A percentile compares a stretch with the other conserved stretches of the same genome.
Conservation (phyloP, 768 basidiomycete genomes). For the Phanerochaete carnosa region DNA sequence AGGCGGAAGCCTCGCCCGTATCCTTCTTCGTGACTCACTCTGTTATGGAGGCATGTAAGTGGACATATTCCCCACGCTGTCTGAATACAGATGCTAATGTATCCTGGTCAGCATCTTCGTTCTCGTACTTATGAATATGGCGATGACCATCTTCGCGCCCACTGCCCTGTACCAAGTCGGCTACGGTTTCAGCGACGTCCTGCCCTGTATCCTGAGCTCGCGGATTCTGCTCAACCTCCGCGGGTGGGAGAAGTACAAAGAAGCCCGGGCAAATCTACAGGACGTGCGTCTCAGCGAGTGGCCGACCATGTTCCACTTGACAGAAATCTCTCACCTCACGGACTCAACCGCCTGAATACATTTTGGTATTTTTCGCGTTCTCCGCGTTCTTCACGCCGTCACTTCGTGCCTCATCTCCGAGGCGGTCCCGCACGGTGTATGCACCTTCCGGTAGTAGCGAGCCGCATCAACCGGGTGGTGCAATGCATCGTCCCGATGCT, state of each 20-base stretch:
- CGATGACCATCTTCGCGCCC: conserved; percentile 2
- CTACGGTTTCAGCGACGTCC: conserved; percentile 7
- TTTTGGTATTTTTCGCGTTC: not conserved
- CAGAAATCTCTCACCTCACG: not conserved
- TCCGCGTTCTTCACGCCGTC: not conserved
- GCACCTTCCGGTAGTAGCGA: too few relatives aligned
- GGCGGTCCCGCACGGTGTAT: too few relatives aligned
- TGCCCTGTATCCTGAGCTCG: conserved; percentile 13
- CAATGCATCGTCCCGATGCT: too few relatives aligned
- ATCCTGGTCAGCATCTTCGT: not conserved
- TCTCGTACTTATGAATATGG: not conserved
- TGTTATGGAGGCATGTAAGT: conserved; percentile 10
- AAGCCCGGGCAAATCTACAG: conserved; percentile 7
- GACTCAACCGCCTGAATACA: conserved; percentile 1
- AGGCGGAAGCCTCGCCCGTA: conserved; percentile 2
- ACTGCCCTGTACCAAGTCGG: conserved; percentile 5
- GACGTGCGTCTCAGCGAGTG: conserved; percentile 12
- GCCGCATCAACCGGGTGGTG: too few relatives aligned
- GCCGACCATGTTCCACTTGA: conserved; percentile 17
- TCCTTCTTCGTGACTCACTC: conserved; percentile 12
- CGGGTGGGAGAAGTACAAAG: conserved; percentile 2
- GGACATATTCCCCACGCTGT: not conserved
- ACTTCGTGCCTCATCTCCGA: not conserved
- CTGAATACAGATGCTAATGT: not conserved
- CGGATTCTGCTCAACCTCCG: conserved; percentile 13